Evolutionary conservation across 768 basidiomycete genomes (phyloP), one percentile per base, ranked within the genome.

Genomic region (Leccinum aurantiacum): DNA sequence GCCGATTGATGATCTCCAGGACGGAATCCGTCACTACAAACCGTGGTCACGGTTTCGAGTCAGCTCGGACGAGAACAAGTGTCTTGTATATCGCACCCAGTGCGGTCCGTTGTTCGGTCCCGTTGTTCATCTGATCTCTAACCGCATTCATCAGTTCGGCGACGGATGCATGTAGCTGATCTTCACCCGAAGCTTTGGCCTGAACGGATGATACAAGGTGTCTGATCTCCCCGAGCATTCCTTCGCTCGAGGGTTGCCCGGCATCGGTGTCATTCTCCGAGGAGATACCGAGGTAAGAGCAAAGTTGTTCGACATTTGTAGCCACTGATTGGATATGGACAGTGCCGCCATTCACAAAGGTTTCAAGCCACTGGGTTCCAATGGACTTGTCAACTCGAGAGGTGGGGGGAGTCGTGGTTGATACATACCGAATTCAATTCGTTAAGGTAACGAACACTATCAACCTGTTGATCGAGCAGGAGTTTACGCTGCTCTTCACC

Each of bases 261-360:
- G 58, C 59, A 15, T 59, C 44, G 4, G 52, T 38, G 8, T 65
- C 70, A 13, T 57, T 63, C 46, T 72, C 73, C 6, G 58, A 50
- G n/a, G 59, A 61, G 55, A 72, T 70, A 1, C 85, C 85, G 5
- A 91, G 73, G 24, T 81, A 78, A 58, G 76, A 69, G 65, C 83
- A 85, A 24, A 94, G 75, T 25, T 82, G 79, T 37, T 89, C 83
- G 1, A 93, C 76, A 53, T 82, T 82, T 17, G 77, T 76, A 10
- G 85, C 82, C 14, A 92, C 77, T 37, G 77, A 75, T 65, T 88
- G 83, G 24, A 91, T 86, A 63, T 92, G 89, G 14, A 82, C 81
- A 0, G 86, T 87, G n/a, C 88, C 87, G 48, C 86, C 85, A 44
- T 84, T 85, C 41, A 93, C 90, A 70, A 93, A 93, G 3, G 84